Evolutionary conservation across 192 early-diverging fungal genomes (phyloP).

Genomic region (Haplosporangium gracile): DNA sequence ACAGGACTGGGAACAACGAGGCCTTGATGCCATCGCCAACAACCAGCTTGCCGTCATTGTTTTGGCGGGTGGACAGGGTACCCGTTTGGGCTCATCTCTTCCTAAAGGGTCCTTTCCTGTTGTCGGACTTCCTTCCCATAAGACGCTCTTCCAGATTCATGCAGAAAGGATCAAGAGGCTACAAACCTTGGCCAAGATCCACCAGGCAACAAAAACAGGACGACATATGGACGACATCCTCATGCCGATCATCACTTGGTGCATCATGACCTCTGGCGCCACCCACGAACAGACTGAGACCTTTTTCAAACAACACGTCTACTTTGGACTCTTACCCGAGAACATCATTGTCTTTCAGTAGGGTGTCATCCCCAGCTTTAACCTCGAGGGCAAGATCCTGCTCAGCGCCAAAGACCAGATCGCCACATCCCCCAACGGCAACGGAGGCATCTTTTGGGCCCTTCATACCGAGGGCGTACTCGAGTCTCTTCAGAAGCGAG

Average conservation of each 20-base stretch:
- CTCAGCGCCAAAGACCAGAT: constrained; percentile 77
- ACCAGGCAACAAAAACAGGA: not conserved
- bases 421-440: constrained; percentile 83
- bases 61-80: constrained; percentile 91
- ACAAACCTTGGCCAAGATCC: constrained; percentile 71
- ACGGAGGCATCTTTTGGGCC: constrained; percentile 91
- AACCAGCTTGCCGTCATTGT: constrained; percentile 92
- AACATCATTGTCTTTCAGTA: constrained; percentile 94
- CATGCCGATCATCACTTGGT: constrained; percentile 83
- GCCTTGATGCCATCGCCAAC: constrained; percentile 80
- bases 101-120: constrained; percentile 93
- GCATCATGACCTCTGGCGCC: constrained; percentile 95
- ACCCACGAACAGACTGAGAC: constrained; percentile 77
- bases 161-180: constrained; percentile 89
- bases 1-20: constrained; percentile 72
- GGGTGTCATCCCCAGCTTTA: constrained; percentile 90
- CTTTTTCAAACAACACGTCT: constrained; percentile 79
- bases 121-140: constrained; percentile 89
- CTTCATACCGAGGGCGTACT: constrained; percentile 84
- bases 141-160: constrained; percentile 92
- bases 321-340: constrained; percentile 80
- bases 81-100: constrained; percentile 78
- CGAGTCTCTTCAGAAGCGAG: constrained; percentile 75
- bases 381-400: constrained; percentile 86
- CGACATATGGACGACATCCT: not conserved